Percentiles rank a stretch among this genome's conserved stretches.
These are phyloP conservation scores for Fonsecaea multimorphosa DNA, from an alignment of 2,329 filamentous ascomycete species.

Conservation along the genomic window DNA sequence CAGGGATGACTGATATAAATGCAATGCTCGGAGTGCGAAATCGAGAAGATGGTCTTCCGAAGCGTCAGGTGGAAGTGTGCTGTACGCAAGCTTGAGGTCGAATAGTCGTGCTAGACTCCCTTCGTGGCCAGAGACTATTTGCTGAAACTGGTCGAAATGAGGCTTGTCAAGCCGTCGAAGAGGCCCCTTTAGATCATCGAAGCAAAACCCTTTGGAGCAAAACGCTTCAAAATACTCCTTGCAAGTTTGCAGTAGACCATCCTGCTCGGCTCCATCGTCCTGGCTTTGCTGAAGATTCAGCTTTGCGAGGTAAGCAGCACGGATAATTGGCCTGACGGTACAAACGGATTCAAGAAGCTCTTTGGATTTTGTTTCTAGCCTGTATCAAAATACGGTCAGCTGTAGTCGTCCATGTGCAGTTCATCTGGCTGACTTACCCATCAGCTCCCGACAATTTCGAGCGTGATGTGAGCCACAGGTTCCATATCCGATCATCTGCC, in stretches of 20 bases:
- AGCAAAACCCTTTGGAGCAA: slow-evolving; percentile 53
- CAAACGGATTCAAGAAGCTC: slow-evolving; percentile 27
- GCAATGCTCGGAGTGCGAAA: slow-evolving; percentile 28
- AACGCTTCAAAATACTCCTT: slow-evolving; percentile 50
- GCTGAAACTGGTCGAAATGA: slow-evolving; percentile 40
- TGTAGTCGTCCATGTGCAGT: background rate
- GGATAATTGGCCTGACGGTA: slow-evolving; percentile 19
- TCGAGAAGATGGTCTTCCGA: slow-evolving; percentile 15
- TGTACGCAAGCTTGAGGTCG: slow-evolving; percentile 33
- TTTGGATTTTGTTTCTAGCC: slow-evolving; percentile 11
- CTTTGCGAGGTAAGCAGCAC: slow-evolving; percentile 30
- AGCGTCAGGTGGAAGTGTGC: slow-evolving; percentile 13
- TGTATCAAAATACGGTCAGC: slow-evolving; percentile 18
- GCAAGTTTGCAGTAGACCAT: slow-evolving; percentile 48
- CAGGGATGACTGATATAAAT: slow-evolving; percentile 23
- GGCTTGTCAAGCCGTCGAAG: slow-evolving; percentile 29
- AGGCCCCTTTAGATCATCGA: slow-evolving; percentile 49
- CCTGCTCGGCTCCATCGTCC: slow-evolving; percentile 41
- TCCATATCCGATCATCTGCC: slow-evolving; percentile 56
- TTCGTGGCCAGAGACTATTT: slow-evolving; percentile 41
- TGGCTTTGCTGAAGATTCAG: slow-evolving; percentile 39
- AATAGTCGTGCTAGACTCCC: slow-evolving; percentile 28
- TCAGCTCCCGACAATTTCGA: slow-evolving; percentile 35
- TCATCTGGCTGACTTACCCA: slow-evolving; percentile 25
- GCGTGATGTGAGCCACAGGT: slow-evolving; percentile 47